Evolutionary conservation across 495 filamentous ascomycete species (phyloP), one percentile per base, ranked within the genome.

Genomic region (Amniculicola lignicola): DNA sequence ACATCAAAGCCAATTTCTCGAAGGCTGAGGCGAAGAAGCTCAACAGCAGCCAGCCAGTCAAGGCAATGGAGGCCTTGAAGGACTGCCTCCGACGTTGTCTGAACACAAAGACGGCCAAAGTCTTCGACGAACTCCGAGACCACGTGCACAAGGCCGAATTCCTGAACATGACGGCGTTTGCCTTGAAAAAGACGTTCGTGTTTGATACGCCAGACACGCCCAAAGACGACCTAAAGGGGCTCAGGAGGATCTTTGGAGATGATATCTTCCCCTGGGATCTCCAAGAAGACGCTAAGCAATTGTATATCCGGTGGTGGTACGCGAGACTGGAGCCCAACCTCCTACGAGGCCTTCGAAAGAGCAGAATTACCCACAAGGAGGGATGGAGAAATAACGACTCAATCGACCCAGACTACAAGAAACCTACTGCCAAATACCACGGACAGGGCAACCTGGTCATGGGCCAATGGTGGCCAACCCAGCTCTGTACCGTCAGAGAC

Each of bases 381-480:
- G 27, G 24, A 10, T 33, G 25, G 14, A 44, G 50, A 7, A 55
- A 45, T 19, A 37, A 55, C 3, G 64, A 70, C 29, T 57, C 50
- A 1, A 42, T 76, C 2, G 59, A 69, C 3, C 51, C 54, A 12
- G n/a, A n/a, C n/a, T n/a, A n/a, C n/a, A 35, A 58, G 1, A 76
- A 70, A 47, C 25, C 36, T 0, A 54, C 59, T 11, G 47, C 69
- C 4, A 70, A 72, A 35, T 65, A 66, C 37, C 54, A 69, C 40
- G 81, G 81, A 6, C 64, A 72, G 23, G 76, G 77, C 28, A 54
- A 70, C 10, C 69, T 82, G 11, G 54, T 74, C 2, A 72, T 75
- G 48, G 81, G 81, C 0, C 73, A 80, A 49, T 82, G 81, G 79
- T 83, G 76, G 78, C 80, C 78, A 0, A 60, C 72, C 1, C 77